A percentile compares a stretch with the other conserved stretches of the same genome.
Evolutionary conservation across 116 monocot species (phyloP).

Genomic region (Cymodocea nodosa): DNA sequence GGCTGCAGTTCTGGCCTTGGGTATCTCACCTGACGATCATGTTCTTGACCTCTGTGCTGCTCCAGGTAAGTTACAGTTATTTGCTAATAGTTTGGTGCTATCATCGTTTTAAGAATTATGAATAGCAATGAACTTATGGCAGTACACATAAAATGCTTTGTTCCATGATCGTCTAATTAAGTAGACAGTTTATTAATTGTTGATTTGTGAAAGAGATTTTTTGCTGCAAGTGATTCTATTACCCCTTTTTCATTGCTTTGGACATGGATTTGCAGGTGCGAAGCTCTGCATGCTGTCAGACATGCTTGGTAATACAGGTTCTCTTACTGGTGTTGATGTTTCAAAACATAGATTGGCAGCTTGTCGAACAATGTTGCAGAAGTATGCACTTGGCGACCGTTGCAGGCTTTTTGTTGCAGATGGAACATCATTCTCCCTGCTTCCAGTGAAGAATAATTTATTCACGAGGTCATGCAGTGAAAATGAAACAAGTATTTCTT

Average conservation of each 20-base stretch:
- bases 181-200: no score
- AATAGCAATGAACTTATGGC: no score
- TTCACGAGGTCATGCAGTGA: constrained; percentile 14
- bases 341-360: constrained; percentile 79
- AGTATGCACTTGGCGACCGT: constrained; percentile 59
- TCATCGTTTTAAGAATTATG: not conserved
- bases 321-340: constrained; percentile 89
- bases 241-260: not conserved
- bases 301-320: constrained; percentile 60
- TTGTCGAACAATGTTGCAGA: constrained; percentile 82
- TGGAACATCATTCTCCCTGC: constrained; percentile 75
- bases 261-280: constrained; percentile 39
- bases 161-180: no score
- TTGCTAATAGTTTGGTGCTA: not conserved
- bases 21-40: constrained; percentile 69
- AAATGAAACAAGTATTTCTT: constrained; percentile 3
- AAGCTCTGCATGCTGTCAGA: constrained; percentile 96
- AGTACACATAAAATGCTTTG: no score
- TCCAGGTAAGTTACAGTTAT: constrained; percentile 41
- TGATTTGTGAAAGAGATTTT: no score
- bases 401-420: constrained; percentile 89
- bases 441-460: constrained; percentile 31
- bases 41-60: constrained; percentile 95
- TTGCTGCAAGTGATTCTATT: no score
- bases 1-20: constrained; percentile 72